Evolutionary conservation across 805 yeast genomes (phyloP), one percentile per base, ranked within the genome.

Genomic region (Wickerhamiella parazyma): DNA sequence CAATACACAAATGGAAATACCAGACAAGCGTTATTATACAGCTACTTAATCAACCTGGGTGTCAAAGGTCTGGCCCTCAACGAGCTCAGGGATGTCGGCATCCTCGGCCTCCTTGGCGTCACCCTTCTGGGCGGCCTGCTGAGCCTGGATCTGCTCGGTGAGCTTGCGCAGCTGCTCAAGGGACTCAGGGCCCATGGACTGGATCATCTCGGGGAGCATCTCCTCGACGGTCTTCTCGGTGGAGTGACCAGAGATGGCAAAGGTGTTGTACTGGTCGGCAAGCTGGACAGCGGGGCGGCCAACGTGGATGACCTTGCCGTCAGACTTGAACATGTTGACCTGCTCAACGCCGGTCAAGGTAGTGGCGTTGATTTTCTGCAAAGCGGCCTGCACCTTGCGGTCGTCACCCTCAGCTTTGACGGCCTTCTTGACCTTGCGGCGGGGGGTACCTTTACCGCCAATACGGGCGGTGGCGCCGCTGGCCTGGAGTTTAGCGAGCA

Each of bases 311-410:
- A 91, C 95, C 63, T 79, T 80, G 63, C 96, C 96, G 66, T 89
- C 95, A 52, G 85, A 95, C 68, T 74, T 81, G 82, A 91, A 87
- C 74, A 89, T 83, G 77, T 87, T 89, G 61, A 95, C 97, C 73
- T 89, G 96, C 65, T 85, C 94, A 59, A 89, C 79, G 60, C 82
- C 85, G 55, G 81, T 86, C 57, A 89, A 69, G 59, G 85, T 80
- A 68, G 80, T 83, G 53, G 87, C 93, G 68, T 82, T 80, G 65
- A 89, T 73, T 71, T 87, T 86, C 66, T 78, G 80, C 68, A 89
- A 72, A 60, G 89, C 76, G 57, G 78, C 82, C 70, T 84, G 86
- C 65, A 89, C 74, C 70, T 87, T 86, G 66, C 85, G 72, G 62
- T 86, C 94, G 58, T 78, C 85, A 50, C 64, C 68, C 68, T 81